These are phyloP conservation scores for Juglanconis oblonga DNA, from an alignment of 2,329 filamentous ascomycete genomes.

Conservation along the genomic window DNA sequence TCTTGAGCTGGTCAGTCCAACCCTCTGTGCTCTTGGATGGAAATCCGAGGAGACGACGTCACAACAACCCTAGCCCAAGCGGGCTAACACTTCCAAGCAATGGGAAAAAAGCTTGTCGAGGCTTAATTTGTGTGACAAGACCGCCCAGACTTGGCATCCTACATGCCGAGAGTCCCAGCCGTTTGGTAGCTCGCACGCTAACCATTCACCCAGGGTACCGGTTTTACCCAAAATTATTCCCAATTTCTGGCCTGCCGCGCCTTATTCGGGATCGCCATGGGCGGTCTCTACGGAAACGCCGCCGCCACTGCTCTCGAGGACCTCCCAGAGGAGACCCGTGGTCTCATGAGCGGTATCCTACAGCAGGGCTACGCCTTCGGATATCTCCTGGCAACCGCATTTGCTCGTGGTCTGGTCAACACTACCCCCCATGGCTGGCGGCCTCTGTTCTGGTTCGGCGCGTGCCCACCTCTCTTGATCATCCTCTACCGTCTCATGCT, in stretches of 20 bases:
- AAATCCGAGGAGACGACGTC: too few relatives aligned
- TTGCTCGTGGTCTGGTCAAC: constrained; percentile 65
- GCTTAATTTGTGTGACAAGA: too few relatives aligned
- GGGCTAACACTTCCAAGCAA: too few relatives aligned
- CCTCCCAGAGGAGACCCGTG: constrained; percentile 63
- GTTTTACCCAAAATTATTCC: constrained; percentile 64
- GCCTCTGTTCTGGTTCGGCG: constrained; percentile 86
- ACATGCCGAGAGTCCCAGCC: too few relatives aligned
- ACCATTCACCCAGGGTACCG: constrained; percentile 49
- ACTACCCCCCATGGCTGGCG: constrained; percentile 80
- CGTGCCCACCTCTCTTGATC: constrained; percentile 74
- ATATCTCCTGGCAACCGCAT: constrained; percentile 60
- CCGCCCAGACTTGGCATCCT: background rate
- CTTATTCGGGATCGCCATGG: constrained; percentile 80
- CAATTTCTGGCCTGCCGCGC: constrained; percentile 74
- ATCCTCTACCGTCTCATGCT: constrained; percentile 75
- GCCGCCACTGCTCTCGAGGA: constrained; percentile 78
- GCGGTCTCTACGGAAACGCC: constrained; percentile 75
- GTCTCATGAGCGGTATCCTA: constrained; percentile 71
- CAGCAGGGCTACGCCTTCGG: constrained; percentile 70
- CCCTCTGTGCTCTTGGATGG: background rate
- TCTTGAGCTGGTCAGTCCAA: constrained; percentile 62
- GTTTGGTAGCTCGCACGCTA: too few relatives aligned
- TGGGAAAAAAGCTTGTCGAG: background rate
- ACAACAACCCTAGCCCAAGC: too few relatives aligned